Evolutionary conservation across 306 rosid genomes (phyloP).

Genomic region (Lathyrus aphaca): DNA sequence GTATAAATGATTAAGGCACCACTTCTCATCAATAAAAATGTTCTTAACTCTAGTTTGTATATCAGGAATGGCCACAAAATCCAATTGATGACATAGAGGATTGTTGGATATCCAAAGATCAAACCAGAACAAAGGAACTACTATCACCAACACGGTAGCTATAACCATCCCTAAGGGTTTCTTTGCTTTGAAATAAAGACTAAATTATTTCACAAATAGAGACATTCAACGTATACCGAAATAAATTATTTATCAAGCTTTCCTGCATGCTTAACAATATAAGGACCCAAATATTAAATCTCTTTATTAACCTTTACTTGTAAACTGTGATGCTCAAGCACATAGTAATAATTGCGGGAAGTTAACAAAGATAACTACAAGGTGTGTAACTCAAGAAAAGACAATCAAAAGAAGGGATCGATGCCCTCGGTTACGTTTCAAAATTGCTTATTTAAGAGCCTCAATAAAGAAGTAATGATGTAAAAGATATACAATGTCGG

Average conservation of each 20-base stretch:
- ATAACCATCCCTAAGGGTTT: too few species aligned
- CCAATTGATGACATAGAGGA: too few species aligned
- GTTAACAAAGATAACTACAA: slow-evolving; percentile 36
- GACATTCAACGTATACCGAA: too few species aligned
- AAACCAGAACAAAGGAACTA: too few species aligned
- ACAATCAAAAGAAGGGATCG: background rate
- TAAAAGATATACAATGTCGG: background rate
- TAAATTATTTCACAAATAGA: too few species aligned
- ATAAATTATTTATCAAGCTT: slow-evolving; percentile 6
- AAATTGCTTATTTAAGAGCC: slow-evolving; percentile 55
- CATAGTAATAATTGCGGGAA: slow-evolving; percentile 12
- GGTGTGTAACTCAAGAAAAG: slow-evolving; percentile 20
- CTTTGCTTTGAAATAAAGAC: too few species aligned
- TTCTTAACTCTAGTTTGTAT: too few species aligned
- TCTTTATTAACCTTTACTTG: slow-evolving; percentile 23
- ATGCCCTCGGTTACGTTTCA: slow-evolving; percentile 35
- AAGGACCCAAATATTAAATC: background rate
- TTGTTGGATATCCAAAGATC: too few species aligned
- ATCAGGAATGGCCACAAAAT: too few species aligned
- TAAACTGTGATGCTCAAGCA: slow-evolving; percentile 44
- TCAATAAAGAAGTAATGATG: slow-evolving; percentile 14
- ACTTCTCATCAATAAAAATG: too few species aligned
- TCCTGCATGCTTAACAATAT: background rate
- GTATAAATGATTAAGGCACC: too few species aligned
- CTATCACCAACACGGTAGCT: too few species aligned